phyloP scores from a whole-genome alignment of 352 stramenopile genomes.

The Phytophthora pseudosyringae region DNA sequence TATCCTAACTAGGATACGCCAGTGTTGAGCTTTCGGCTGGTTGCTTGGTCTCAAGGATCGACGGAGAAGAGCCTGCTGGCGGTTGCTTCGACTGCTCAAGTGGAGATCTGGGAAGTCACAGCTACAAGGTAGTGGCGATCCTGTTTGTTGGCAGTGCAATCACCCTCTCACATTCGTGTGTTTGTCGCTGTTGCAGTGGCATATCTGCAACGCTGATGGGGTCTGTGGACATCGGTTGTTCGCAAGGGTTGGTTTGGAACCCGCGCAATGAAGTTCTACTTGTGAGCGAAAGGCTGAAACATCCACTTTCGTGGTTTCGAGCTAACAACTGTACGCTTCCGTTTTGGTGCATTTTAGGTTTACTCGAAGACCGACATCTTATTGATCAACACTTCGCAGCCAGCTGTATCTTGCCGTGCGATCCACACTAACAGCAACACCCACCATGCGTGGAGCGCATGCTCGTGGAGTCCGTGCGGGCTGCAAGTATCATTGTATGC shows the following conservation, averaged over 20 bases:
- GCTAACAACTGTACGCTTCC: constrained; percentile 4
- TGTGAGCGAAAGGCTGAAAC: constrained; percentile 16
- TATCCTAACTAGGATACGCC: constrained; percentile 4
- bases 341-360: constrained; percentile 25
- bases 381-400: constrained; percentile 31
- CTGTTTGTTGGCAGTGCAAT: constrained; percentile 1
- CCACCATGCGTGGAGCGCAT: constrained; percentile 29
- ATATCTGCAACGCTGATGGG: constrained; percentile 27
- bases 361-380: constrained; percentile 40
- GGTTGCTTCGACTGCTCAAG: constrained; percentile 23
- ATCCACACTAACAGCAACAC: constrained; percentile 21
- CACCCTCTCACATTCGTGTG: background rate
- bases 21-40: constrained; percentile 19
- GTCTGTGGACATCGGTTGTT: constrained; percentile 11
- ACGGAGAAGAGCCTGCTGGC: constrained; percentile 36
- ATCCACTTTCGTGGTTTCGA: background rate
- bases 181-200: constrained; percentile 8
- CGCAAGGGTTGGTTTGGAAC: constrained; percentile 49
- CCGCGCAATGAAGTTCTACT: constrained; percentile 38
- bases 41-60: constrained; percentile 38
- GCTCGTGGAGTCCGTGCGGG: constrained; percentile 55
- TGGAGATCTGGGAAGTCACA: constrained; percentile 50
- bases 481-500: constrained; percentile 49
- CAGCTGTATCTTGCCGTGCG: constrained; percentile 15
- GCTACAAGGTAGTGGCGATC: constrained; percentile 20